Base-by-base conservation (phyloP, 495 filamentous ascomycete genomes). In the Aspergillus nidulans region DNA sequence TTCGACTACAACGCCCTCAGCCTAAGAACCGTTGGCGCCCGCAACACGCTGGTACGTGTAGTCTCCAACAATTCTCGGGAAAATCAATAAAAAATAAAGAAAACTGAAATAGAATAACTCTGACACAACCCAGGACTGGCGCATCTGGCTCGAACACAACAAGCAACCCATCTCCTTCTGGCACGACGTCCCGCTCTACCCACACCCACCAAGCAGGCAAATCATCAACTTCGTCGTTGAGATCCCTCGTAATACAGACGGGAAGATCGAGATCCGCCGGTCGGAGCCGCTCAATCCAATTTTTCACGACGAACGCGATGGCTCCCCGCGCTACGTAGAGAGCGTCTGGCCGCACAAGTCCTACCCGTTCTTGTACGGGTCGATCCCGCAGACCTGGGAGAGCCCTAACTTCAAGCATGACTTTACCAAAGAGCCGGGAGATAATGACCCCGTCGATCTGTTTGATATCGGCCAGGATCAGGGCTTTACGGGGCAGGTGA, bases 1-100 rank as follows among this genome's bases (percentile, higher is more conserved):
- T 49, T 49, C 18, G 46, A 49, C 46, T 49, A 49, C 28, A 32
- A 38, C 46, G 46, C 26, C 46, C 46, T 49, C 30, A 49, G 46
- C 46, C 30, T 49, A 1, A n/a, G 46, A 10, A 49, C 46, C 18
- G 46, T 49, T 12, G 46, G 46, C 19, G 30, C n/a, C 7, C 46
- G 46, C 30, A 49, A 49, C 46, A 49, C 46, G n/a, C 25, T 49
- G 25, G 46, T 49, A 15, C 23, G 18, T 1, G 2, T 12, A n/a
- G 10, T 5, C 25, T 9, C 45, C 3, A 6, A 4, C 19, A 3
- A 18, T 19, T n/a, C 25, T 19, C 19, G 23, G 18, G 4, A 16
- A 15, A 3, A 28, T 9, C 26, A 4, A 28, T 28, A 28, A 4
- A 28, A 4, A 28, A 28, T n/a, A n/a, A n/a, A n/a, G n/a, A n/a